These are phyloP conservation scores for Meira nashicola DNA, from an alignment of 1,284 basidiomycete species.

Conservation along the genomic window DNA sequence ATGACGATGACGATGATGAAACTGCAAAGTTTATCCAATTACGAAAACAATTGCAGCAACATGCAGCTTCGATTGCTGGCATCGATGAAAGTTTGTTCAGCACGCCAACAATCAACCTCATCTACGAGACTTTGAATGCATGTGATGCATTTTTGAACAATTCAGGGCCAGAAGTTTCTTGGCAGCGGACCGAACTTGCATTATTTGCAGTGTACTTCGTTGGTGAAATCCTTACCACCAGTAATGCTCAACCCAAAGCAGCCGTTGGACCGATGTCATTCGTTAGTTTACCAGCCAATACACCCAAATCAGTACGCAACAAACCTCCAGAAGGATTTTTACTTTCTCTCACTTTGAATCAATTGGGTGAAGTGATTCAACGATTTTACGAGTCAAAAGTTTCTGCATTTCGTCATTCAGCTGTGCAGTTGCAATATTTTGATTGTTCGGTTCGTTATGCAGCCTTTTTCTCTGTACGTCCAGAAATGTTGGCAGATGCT, in stretches of 20 bases:
- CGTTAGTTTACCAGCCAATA: slow-evolving; percentile 33
- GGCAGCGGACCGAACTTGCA: slow-evolving; percentile 91
- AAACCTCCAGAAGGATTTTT: slow-evolving; percentile 34
- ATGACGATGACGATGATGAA: slow-evolving; percentile 62
- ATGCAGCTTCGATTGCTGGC: slow-evolving; percentile 73
- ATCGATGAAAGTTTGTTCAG: slow-evolving; percentile 78
- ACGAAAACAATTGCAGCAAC: slow-evolving; percentile 64
- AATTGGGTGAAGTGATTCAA: slow-evolving; percentile 82
- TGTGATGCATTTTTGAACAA: slow-evolving; percentile 59
- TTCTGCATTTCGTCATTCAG: slow-evolving; percentile 74
- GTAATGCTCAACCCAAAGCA: slow-evolving; percentile 35
- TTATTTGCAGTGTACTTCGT: slow-evolving; percentile 88
- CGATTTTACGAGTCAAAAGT: slow-evolving; percentile 79
- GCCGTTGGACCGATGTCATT: slow-evolving; percentile 45
- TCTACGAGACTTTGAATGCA: slow-evolving; percentile 67
- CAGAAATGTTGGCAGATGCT: slow-evolving; percentile 65
- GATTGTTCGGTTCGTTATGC: slow-evolving; percentile 86
- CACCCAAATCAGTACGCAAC: slow-evolving; percentile 18
- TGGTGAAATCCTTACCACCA: slow-evolving; percentile 62
- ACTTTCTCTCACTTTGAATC: slow-evolving; percentile 66
- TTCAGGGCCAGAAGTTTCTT: slow-evolving; percentile 61
- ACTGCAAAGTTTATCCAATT: slow-evolving; percentile 57
- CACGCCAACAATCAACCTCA: slow-evolving; percentile 66
- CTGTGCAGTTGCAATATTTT: slow-evolving; percentile 88
- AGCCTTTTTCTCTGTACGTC: slow-evolving; percentile 86